Percentiles rank a stretch among this genome's conserved stretches.
Conservation (phyloP, 306 rosid species). For the Senna siamea region DNA sequence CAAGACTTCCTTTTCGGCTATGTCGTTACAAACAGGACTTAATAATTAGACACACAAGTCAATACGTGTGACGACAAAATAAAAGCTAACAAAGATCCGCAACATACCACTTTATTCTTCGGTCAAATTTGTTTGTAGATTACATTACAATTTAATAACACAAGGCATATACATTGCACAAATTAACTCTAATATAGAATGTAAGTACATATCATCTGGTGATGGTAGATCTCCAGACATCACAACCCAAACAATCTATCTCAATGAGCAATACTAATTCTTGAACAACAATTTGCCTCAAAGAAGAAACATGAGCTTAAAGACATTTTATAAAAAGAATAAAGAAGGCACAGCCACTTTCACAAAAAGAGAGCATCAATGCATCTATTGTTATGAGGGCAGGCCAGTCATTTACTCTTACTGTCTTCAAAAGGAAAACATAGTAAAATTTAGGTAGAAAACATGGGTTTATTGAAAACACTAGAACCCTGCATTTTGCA, state of each 20-base stretch:
- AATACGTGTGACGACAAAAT: background rate
- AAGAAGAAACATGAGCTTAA: background rate
- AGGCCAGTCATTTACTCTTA: background rate
- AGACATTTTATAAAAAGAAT: background rate
- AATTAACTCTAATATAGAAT: background rate
- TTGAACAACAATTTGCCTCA: background rate
- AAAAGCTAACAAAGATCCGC: background rate
- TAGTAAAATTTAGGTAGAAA: background rate
- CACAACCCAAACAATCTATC: background rate
- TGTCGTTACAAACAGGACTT: background rate
- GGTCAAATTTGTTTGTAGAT: background rate
- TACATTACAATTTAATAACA: background rate
- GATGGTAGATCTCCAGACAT: background rate
- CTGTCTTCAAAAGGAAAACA: conserved; percentile 1
- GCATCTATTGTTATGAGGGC: background rate
- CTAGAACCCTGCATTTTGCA: background rate
- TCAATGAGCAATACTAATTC: background rate
- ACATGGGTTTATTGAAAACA: background rate
- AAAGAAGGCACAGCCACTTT: background rate
- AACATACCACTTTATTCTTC: conserved; percentile 22
- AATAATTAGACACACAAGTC: background rate
- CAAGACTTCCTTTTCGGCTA: background rate
- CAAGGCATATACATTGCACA: background rate
- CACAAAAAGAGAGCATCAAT: conserved; percentile 5
- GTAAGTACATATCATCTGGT: background rate